Evolutionary conservation across 2,329 filamentous ascomycete species (phyloP).

Genomic region (Aureobasidium pullulans): DNA sequence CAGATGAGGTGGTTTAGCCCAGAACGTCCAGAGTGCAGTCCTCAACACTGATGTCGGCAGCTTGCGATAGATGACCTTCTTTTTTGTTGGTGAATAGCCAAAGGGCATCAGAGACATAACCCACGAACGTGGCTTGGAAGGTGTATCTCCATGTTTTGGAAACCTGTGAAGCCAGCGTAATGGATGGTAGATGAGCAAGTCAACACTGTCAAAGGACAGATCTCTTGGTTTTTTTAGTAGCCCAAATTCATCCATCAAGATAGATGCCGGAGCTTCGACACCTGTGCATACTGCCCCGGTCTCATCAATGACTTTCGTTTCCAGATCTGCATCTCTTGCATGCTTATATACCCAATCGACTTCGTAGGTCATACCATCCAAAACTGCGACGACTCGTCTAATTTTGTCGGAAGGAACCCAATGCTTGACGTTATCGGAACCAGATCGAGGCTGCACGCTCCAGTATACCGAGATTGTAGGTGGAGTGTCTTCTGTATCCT

Average conservation of each 20-base stretch:
- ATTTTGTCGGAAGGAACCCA: slow-evolving; percentile 17
- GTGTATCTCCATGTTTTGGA: background rate
- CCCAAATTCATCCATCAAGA: slow-evolving; percentile 14
- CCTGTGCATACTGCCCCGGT: slow-evolving; percentile 5
- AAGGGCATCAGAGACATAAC: background rate
- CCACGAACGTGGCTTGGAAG: slow-evolving; percentile 7
- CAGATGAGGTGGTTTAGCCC: slow-evolving; percentile 15
- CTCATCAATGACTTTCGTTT: slow-evolving; percentile 14
- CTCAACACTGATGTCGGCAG: slow-evolving; percentile 15
- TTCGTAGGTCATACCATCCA: slow-evolving; percentile 15
- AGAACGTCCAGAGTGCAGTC: slow-evolving; percentile 15
- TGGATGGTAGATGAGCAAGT: slow-evolving; percentile 15
- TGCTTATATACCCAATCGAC: slow-evolving; percentile 17
- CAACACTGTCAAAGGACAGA: slow-evolving; percentile 15
- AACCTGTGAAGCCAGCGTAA: slow-evolving; percentile 12
- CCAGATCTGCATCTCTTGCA: slow-evolving; percentile 15
- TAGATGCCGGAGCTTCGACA: slow-evolving; percentile 3
- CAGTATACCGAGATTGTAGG: slow-evolving; percentile 14
- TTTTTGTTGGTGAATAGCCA: background rate
- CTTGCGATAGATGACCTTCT: slow-evolving; percentile 14
- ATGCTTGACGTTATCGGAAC: slow-evolving; percentile 16
- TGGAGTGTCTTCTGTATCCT: background rate
- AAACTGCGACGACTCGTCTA: slow-evolving; percentile 12
- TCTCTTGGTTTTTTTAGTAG: slow-evolving; percentile 17
- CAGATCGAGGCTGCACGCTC: slow-evolving; percentile 16